phyloP scores from a whole-genome alignment of 2,329 filamentous ascomycete species.

The Epichloe amarillans region DNA sequence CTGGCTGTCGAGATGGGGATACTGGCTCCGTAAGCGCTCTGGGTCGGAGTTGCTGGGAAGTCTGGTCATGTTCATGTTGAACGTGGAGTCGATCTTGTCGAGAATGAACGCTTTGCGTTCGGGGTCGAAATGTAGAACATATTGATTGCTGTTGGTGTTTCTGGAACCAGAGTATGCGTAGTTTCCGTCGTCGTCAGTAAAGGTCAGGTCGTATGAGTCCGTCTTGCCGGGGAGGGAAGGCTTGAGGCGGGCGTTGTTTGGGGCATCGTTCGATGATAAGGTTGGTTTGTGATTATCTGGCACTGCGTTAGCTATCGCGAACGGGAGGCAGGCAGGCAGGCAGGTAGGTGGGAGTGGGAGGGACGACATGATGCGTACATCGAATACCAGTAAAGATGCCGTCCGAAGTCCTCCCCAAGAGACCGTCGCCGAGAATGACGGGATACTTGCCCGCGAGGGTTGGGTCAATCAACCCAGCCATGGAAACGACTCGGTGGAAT shows the following conservation, averaged over 20 bases:
- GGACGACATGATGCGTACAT: slow-evolving; percentile 31
- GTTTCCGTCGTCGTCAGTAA: slow-evolving; percentile 39
- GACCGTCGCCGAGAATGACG: slow-evolving; percentile 48
- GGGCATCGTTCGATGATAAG: slow-evolving; percentile 34
- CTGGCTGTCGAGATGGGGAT: slow-evolving; percentile 46
- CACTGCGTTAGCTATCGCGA: background rate
- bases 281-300: slow-evolving; percentile 50
- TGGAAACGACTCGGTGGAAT: slow-evolving; percentile 4
- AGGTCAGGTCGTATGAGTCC: slow-evolving; percentile 41
- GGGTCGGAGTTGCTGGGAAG: slow-evolving; percentile 52
- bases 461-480: slow-evolving; percentile 39
- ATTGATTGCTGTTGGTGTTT: slow-evolving; percentile 41
- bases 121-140: slow-evolving; percentile 64
- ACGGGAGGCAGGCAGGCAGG: background rate
- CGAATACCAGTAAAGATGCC: slow-evolving; percentile 47
- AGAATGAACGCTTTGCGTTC: slow-evolving; percentile 64
- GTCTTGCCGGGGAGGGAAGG: slow-evolving; percentile 34
- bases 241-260: slow-evolving; percentile 36
- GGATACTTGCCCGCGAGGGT: slow-evolving; percentile 49
- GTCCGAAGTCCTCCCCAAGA: slow-evolving; percentile 41
- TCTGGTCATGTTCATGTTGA: slow-evolving; percentile 74
- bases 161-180: slow-evolving; percentile 50
- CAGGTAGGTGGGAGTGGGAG: background rate
- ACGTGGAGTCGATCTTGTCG: slow-evolving; percentile 66
- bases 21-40: slow-evolving; percentile 50